These are phyloP conservation scores for Pachysandra terminalis DNA, from an alignment of 164 flowering plant genomes.

Conservation along the genomic window DNA sequence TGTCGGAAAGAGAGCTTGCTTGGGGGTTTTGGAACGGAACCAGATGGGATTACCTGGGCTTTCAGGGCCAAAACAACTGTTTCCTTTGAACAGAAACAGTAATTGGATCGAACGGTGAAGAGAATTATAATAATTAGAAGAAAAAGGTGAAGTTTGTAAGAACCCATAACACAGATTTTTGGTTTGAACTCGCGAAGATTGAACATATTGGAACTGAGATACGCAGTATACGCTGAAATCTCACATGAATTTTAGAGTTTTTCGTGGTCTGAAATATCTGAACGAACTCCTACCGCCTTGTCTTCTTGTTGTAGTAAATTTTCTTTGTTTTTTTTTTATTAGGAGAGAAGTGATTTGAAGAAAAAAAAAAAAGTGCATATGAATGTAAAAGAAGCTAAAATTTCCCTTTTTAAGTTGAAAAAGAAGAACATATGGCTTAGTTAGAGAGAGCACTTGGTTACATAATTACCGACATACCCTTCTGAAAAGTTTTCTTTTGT, in stretches of 20 bases:
- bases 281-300: too few relatives aligned
- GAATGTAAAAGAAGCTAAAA: too few relatives aligned
- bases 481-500: background rate
- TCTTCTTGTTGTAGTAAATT: too few relatives aligned
- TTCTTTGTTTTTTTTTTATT: too few relatives aligned
- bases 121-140: background rate
- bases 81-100: constrained; percentile 2
- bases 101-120: background rate
- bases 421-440: too few relatives aligned
- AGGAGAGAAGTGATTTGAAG: too few relatives aligned
- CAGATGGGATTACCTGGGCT: constrained; percentile 34
- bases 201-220: background rate
- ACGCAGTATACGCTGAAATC: too few relatives aligned
- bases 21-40: constrained; percentile 26
- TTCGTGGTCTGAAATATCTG: too few relatives aligned
- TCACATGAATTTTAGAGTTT: too few relatives aligned
- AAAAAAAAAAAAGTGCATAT: too few relatives aligned
- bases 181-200: background rate
- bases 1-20: constrained; percentile 62
- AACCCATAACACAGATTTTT: background rate
- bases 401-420: too few relatives aligned
- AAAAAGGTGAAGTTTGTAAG: background rate
- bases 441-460: too few relatives aligned
- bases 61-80: constrained; percentile 53
- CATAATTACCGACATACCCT: background rate